Conservation (phyloP, 176 grass and related monocot species). For the Tillandsia leiboldiana region DNA sequence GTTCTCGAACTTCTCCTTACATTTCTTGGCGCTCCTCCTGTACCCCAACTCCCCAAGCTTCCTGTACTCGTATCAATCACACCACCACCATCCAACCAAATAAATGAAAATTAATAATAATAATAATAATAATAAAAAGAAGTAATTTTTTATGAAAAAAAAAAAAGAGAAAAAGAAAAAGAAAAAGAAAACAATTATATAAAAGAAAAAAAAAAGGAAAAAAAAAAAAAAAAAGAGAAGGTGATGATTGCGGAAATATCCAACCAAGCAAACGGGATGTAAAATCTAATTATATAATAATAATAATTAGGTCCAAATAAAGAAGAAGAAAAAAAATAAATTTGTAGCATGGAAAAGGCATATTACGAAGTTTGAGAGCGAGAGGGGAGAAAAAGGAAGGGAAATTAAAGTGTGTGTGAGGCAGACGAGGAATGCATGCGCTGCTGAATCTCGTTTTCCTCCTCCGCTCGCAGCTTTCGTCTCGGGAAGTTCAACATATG, state of each 20-base stretch:
- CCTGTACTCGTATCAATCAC: neutral
- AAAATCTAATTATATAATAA: neutral
- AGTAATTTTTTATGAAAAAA: too few species aligned
- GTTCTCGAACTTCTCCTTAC: constrained; percentile 12
- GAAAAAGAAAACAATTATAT: too few species aligned
- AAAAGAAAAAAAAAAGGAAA: neutral
- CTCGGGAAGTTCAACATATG: constrained; percentile 5
- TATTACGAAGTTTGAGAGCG: neutral
- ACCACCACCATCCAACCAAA: neutral
- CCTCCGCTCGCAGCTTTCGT: neutral
- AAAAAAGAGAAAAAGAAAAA: too few species aligned
- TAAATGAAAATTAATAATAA: neutral
- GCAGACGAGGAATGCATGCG: constrained; percentile 1
- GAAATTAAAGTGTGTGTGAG: neutral
- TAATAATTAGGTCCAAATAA: neutral
- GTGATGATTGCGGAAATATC: neutral
- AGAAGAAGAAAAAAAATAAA: neutral
- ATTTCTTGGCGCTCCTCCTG: constrained; percentile 8
- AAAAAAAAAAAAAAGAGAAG: neutral
- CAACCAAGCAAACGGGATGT: neutral
- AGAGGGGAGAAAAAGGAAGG: neutral
- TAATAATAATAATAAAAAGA: too few species aligned
- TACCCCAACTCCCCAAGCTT: constrained; percentile 7
- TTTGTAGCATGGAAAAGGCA: neutral
- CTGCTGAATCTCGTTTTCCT: neutral